Base-by-base conservation (phyloP, 805 yeast species). In the Candida tammaniensis region DNA sequence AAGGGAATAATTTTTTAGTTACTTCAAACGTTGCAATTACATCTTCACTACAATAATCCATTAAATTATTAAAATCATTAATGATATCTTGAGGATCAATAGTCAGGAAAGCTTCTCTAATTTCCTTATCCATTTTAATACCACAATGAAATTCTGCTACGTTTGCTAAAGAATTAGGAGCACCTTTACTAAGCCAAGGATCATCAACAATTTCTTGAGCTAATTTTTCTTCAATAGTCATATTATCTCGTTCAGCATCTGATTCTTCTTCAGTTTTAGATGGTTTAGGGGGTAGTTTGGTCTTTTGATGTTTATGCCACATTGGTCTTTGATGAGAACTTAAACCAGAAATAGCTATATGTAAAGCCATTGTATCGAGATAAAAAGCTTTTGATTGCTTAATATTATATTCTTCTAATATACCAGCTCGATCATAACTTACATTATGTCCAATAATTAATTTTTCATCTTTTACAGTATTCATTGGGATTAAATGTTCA, bases 301-400 rank as follows among this genome's bases (percentile, higher is more conserved):
- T 60, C 42, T 70, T 80, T 26, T 63, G 69, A 47, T 73, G 79
- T 40, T 75, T 78, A 47, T 75, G 55, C 85, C 93, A 93, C 12
- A 74, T 69, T 0, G 87, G 82, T 41, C 98, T 61, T 52, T 93
- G 98, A 47, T 86, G 79, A 2, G 97, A 86, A 55, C 96, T 86
- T 75, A 93, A 82, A 0, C 99, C 99, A 32, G 82, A 78, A 0
- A 80, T 76, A 1, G 98, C 94, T 21, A 89, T 78, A 58, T 93
- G 99, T 13, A 93, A 61, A 1, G 97, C 82, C 88, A 91, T 85
- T 1, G 95, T 89, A 57, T 93, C 99, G 38, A 94, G 45, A 50
- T 67, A 93, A 57, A 87, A 88, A 1, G 86, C 84, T 45, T 81
- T 78, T 1, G 95, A 69, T 28, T 68, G 74, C 20, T 65, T 57